phyloP scores from a whole-genome alignment of 768 basidiomycete species.

The Dendrothele bispora region DNA sequence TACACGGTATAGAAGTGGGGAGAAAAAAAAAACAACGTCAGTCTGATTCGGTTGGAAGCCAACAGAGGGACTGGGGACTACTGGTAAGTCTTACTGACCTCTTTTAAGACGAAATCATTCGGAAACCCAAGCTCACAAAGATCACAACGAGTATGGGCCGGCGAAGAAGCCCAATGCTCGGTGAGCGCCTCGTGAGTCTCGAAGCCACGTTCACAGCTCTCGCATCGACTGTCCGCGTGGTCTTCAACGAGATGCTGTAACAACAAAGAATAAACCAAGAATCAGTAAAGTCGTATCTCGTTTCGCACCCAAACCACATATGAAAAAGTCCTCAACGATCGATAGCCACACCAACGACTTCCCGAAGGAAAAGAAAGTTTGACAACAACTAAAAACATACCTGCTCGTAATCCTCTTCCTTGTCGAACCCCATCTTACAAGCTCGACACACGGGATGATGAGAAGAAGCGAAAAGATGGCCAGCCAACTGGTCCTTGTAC shows the following conservation, averaged over 20 bases:
- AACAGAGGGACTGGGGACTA: too few species aligned
- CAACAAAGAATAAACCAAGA: too few species aligned
- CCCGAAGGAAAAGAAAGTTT: neutral
- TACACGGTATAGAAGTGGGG: neutral
- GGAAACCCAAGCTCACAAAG: neutral
- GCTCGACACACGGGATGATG: neutral
- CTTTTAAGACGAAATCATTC: neutral
- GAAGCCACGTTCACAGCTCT: neutral
- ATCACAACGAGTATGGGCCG: neutral
- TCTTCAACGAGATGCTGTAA: too few species aligned
- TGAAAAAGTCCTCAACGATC: too few species aligned
- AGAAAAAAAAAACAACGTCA: neutral
- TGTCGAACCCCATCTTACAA: conserved; percentile 1
- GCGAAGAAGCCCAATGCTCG: conserved; percentile 2
- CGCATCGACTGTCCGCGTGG: too few species aligned
- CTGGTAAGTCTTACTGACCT: too few species aligned
- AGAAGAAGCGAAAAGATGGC: neutral
- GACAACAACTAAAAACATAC: neutral
- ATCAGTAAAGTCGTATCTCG: too few species aligned
- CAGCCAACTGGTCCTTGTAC: neutral
- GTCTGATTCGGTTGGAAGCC: neutral
- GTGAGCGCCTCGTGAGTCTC: neutral
- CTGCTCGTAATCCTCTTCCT: neutral
- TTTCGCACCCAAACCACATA: too few species aligned
- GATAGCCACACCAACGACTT: too few species aligned